Conservation (phyloP, 2,329 filamentous ascomycete genomes). For the Claviceps pazoutovae region DNA sequence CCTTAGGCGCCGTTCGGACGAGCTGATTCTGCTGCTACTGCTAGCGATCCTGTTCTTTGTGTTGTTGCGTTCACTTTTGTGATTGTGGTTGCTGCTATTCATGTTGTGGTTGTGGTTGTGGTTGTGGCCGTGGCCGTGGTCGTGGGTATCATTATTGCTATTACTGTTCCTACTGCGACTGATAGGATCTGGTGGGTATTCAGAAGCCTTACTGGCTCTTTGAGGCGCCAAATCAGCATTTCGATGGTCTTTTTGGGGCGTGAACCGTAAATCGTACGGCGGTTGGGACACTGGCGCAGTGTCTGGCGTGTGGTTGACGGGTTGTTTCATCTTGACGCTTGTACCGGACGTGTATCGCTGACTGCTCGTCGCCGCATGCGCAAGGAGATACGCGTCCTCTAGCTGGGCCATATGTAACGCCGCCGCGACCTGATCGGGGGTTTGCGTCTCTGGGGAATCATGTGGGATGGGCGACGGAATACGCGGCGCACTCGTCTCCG, state of each 20-base stretch:
- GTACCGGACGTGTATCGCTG: conserved; percentile 14
- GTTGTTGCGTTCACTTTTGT: neutral
- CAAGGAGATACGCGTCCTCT: conserved; percentile 4
- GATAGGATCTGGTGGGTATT: conserved; percentile 2
- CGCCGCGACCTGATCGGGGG: neutral
- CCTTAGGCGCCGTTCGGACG: neutral
- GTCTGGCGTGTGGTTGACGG: conserved; percentile 10
- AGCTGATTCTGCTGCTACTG: neutral
- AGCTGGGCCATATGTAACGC: conserved; percentile 3
- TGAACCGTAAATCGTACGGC: conserved; percentile 12
- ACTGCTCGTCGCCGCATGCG: conserved; percentile 5
- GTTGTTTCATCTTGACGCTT: conserved; percentile 12
- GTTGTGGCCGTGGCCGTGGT: neutral
- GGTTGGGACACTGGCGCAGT: conserved; percentile 17
- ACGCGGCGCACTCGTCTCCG: neutral
- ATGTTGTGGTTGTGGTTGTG: neutral
- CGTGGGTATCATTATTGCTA: neutral
- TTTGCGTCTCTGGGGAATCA: neutral
- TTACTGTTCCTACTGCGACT: neutral
- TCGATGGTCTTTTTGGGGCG: conserved; percentile 21
- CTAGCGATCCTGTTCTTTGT: neutral
- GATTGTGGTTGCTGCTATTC: neutral
- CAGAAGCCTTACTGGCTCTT: conserved; percentile 2
- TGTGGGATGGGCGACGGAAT: conserved; percentile 1
- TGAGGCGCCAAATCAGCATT: neutral